A percentile compares a stretch with the other conserved stretches of the same genome.
Evolutionary conservation across 345 rosid genomes (phyloP).

Genomic region (Acer campestre): DNA sequence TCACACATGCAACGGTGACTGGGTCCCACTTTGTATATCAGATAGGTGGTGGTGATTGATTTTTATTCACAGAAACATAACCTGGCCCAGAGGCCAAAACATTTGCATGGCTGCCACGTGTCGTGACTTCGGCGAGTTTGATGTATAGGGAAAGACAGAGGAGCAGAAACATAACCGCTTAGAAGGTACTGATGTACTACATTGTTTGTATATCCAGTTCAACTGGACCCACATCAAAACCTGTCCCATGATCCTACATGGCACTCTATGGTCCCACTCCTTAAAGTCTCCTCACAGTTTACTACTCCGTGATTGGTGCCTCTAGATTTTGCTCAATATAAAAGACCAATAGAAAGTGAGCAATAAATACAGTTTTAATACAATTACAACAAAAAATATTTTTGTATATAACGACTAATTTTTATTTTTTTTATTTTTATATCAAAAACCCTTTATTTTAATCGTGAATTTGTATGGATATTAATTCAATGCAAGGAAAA

Average conservation of each 20-base stretch:
- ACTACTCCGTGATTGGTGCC: constrained; percentile 14
- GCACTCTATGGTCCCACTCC: not conserved
- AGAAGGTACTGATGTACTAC: not conserved
- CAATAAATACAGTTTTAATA: not conserved
- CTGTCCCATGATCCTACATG: not conserved
- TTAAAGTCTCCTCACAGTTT: not conserved
- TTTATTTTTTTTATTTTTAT: too few relatives aligned
- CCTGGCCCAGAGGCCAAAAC: not conserved
- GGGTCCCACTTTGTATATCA: not conserved
- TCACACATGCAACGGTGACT: not conserved
- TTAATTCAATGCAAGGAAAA: too few relatives aligned
- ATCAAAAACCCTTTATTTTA: too few relatives aligned
- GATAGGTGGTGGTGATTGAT: not conserved
- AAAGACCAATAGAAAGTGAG: not conserved
- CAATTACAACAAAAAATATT: not conserved
- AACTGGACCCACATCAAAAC: not conserved
- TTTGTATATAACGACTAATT: too few relatives aligned
- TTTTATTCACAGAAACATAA: too few relatives aligned
- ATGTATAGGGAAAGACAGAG: not conserved
- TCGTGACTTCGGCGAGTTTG: not conserved
- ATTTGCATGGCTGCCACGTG: constrained; percentile 14
- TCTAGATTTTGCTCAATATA: not conserved
- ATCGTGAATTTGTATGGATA: too few relatives aligned
- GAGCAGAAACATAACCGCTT: not conserved
- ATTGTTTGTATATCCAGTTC: not conserved